Evolutionary conservation across 306 rosid species (phyloP).

Genomic region (cucumber (Cucumis sativus)): DNA sequence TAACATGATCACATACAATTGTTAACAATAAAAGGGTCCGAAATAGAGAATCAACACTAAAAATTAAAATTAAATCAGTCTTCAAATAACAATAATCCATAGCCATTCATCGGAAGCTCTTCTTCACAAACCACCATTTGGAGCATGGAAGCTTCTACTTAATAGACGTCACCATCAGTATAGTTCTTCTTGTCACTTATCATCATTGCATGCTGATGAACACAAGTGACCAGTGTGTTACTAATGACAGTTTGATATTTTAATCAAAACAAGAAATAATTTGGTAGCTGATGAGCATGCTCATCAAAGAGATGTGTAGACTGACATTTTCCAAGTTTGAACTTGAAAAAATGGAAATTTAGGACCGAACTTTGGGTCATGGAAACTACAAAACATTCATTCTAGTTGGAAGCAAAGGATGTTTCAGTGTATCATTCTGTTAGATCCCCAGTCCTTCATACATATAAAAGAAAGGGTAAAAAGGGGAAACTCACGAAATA

Average conservation of each 20-base stretch:
- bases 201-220: slow-evolving; percentile 78
- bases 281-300: neutral
- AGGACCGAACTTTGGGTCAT: neutral
- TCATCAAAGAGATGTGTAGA: neutral
- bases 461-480: too few relatives aligned
- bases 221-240: neutral
- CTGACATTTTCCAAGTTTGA: neutral
- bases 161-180: slow-evolving; percentile 36
- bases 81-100: neutral
- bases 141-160: slow-evolving; percentile 20
- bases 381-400: neutral
- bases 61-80: neutral
- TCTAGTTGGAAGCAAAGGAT: neutral
- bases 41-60: neutral
- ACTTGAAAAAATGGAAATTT: neutral
- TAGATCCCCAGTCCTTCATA: too few relatives aligned
- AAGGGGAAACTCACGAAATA: too few relatives aligned
- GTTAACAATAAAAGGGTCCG: neutral
- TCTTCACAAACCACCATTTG: neutral
- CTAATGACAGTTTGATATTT: neutral
- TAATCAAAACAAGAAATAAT: neutral
- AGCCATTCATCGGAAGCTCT: slow-evolving; percentile 13
- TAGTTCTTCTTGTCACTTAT: slow-evolving; percentile 41
- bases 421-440: neutral
- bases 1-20: neutral